Base-by-base conservation (phyloP, 1,284 basidiomycete species). In the Leccinum fallax region DNA sequence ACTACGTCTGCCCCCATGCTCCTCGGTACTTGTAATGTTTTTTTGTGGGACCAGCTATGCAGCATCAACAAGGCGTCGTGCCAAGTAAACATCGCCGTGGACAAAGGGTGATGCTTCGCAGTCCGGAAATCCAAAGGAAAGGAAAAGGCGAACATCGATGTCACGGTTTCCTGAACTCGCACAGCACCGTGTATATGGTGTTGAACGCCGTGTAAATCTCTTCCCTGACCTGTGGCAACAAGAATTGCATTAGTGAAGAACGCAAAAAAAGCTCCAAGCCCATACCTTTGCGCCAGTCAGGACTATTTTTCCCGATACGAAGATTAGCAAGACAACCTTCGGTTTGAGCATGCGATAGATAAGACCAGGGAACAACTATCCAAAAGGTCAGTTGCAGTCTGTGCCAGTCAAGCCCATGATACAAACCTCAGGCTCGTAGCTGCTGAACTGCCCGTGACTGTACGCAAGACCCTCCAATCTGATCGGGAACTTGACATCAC, bases 341-440 rank as follows among this genome's bases (percentile, higher is more conserved):
- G 97, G 97, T 79, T 99, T 98, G 80, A 98, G 93, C 97, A 99
- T 99, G 71, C 97, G 93, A 76, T 99, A 99, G 76, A 99, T 99
- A 53, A 99, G 85, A 72, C 97, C 97, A 62, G 97, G 97, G 88
- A 99, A 99, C 60, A 99, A 82, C 94, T 98, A 67, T 52, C 24
- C 24, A 57, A 7, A 58, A 53, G 16, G 56, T 67, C 61, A 66
- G 61, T 36, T 40, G 11, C 19, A 2, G 4, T 38, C 26, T 9
- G 4, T 9, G 4, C 0, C 2, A 3, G 30, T 34, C 4, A 60
- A 4, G 34, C 3, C 28, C 7, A 57, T 13, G 4, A 62, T n/a
- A 81, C 86, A 60, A 66, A 95, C 95, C 85, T 98, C 97, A 57
- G 95, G 96, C 76, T 98, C 96, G 70, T 98, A 98, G 69, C 92